Base-by-base conservation (phyloP, 1,284 basidiomycete genomes). In the Phylloboletellus chloephorus region DNA sequence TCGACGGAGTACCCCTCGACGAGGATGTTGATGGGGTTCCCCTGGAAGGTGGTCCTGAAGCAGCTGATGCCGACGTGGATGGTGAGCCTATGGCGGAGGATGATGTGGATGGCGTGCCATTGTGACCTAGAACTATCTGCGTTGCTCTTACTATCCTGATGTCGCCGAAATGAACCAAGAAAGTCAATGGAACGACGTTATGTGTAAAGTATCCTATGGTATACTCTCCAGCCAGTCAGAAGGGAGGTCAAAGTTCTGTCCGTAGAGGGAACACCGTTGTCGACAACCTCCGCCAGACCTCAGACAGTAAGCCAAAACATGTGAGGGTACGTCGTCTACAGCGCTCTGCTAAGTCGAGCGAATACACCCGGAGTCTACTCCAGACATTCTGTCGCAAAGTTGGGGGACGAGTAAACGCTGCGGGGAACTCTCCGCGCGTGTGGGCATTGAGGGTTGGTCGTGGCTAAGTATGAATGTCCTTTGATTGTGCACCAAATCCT, bases 1-100 rank as follows among this genome's bases (percentile, higher is more conserved):
- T 71, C 12, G 68, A 72, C 33, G 69, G 66, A 3, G 49, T 53
- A 28, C 64, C 62, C 13, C 41, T 71, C n/a, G 54, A 63, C 7
- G 54, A 53, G 22, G 57, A 61, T 5, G 45, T 70, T 24, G 60
- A 65, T 36, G 70, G 66, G 7, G 43, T 48, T 36, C 46, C 67
- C 4, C 28, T 67, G 23, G 48, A 48, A 10, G 39, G 50, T 43
- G 52, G 43, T 17, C 30, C 45, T 23, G 56, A 53, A 30, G 39
- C 37, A 32, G 48, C 48, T 17, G 48, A 48, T 20, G 46, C 13
- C 0, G 51, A 64, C 12, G 28, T 57, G 1, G 62, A 63, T 32
- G 63, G 59, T 24, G 58, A 56, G 34, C 57, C 58, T 10, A 63
- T 59, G 57, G 41, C n/a, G 7, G 58, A 60, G 21, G 58, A 60